phyloP scores from a whole-genome alignment of 371 early-diverging fungal species.

The Mortierella sp. region DNA sequence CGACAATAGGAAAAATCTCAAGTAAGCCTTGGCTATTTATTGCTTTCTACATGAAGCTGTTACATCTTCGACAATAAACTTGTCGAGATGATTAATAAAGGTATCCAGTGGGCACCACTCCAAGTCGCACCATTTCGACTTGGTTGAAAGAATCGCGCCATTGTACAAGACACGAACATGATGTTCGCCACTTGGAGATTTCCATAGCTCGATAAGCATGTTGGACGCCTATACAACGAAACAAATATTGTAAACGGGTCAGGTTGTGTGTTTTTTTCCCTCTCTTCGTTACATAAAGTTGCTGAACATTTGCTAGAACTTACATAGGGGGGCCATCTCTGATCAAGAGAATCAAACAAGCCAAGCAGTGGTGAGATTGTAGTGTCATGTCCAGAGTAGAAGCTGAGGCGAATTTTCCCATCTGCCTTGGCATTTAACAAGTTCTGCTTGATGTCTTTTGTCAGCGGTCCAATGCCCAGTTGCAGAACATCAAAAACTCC shows the following conservation, averaged over 20 bases:
- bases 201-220: conserved; percentile 71
- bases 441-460: conserved; percentile 64
- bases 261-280: too few relatives aligned
- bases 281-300: background rate
- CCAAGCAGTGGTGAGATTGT: conserved; percentile 63
- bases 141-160: conserved; percentile 55
- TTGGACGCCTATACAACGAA: conserved; percentile 58
- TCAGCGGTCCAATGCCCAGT: conserved; percentile 62
- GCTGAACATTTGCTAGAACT: background rate
- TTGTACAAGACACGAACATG: conserved; percentile 70
- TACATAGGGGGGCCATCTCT: conserved; percentile 73
- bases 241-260: background rate
- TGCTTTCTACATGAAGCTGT: conserved; percentile 34
- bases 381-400: conserved; percentile 71
- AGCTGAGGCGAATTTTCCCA: conserved; percentile 50
- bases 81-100: conserved; percentile 54
- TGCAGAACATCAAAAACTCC: conserved; percentile 53
- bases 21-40: conserved; percentile 6
- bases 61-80: conserved; percentile 56
- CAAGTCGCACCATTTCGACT: conserved; percentile 65
- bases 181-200: conserved; percentile 38
- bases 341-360: conserved; percentile 56
- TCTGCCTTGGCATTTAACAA: conserved; percentile 47
- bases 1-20: background rate
- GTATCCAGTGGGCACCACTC: conserved; percentile 61